Percentiles rank a stretch among this genome's conserved stretches.
phyloP scores from a whole-genome alignment of 2,329 filamentous ascomycete species.

The Venturia nashicola region DNA sequence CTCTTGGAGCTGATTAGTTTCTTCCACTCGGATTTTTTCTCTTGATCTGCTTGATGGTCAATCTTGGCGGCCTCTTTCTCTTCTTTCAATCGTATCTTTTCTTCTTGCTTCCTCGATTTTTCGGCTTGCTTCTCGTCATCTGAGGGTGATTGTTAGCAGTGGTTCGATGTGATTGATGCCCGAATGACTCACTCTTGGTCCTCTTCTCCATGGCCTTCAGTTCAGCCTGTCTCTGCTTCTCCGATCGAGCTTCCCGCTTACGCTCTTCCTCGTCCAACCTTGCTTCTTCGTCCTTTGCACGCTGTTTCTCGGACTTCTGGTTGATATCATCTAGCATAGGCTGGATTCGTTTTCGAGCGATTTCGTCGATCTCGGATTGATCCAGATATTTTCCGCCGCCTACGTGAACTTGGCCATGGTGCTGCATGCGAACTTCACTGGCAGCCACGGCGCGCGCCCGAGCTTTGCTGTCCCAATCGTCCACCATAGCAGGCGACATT shows the following conservation, averaged over 20 bases:
- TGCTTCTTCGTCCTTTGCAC: slow-evolving; percentile 51
- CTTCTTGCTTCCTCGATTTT: slow-evolving; percentile 38
- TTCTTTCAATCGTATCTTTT: not conserved
- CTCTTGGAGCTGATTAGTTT: not conserved
- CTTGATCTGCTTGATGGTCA: slow-evolving; percentile 31
- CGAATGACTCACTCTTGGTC: slow-evolving; percentile 43
- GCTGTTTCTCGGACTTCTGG: slow-evolving; percentile 60
- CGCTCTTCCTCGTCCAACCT: slow-evolving; percentile 53
- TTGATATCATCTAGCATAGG: slow-evolving; percentile 78
- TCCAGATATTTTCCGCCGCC: slow-evolving; percentile 74
- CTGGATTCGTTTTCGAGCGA: slow-evolving; percentile 65
- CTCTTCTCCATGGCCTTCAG: slow-evolving; percentile 33
- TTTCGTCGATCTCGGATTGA: slow-evolving; percentile 62
- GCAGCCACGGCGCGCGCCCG: slow-evolving; percentile 55
- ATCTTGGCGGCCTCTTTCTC: slow-evolving; percentile 27
- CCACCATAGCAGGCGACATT: slow-evolving; percentile 53
- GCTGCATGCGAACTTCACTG: slow-evolving; percentile 46
- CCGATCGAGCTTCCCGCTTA: slow-evolving; percentile 45
- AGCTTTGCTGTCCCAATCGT: slow-evolving; percentile 70
- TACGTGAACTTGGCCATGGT: slow-evolving; percentile 51
- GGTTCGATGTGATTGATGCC: not conserved
- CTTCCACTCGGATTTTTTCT: slow-evolving; percentile 13
- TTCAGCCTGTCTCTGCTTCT: slow-evolving; percentile 38
- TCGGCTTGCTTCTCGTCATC: slow-evolving; percentile 40
- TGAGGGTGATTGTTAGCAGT: slow-evolving; percentile 22